Evolutionary conservation across 768 basidiomycete genomes (phyloP).

Genomic region (Udeniomyces megalosporus): DNA sequence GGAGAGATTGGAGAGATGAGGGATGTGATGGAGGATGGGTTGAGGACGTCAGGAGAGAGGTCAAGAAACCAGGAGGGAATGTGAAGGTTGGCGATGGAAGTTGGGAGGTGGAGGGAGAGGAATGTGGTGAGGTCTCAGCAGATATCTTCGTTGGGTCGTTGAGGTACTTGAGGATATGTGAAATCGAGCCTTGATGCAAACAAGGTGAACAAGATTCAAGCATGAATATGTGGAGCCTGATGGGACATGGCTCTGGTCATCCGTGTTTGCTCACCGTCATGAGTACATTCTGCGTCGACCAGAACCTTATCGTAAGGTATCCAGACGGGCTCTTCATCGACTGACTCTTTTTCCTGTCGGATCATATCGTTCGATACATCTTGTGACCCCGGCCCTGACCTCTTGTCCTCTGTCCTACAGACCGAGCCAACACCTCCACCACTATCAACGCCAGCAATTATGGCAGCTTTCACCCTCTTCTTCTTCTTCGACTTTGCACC

Average conservation of each 20-base stretch:
- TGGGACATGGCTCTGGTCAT: background rate
- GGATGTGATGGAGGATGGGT: background rate
- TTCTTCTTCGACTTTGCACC: background rate
- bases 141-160: background rate
- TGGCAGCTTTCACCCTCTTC: background rate
- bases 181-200: slow-evolving; percentile 3
- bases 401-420: no score
- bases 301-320: slow-evolving; percentile 15
- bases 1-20: background rate
- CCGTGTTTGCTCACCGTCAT: slow-evolving; percentile 3
- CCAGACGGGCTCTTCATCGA: background rate
- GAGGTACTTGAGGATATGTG: slow-evolving; percentile 9
- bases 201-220: background rate
- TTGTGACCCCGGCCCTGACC: no score
- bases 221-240: background rate
- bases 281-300: slow-evolving; percentile 15
- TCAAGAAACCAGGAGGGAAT: background rate
- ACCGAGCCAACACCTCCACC: no score
- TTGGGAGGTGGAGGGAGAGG: background rate
- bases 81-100: background rate
- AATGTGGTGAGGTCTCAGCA: background rate
- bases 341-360: background rate
- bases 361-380: no score
- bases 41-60: background rate
- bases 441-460: no score